Percentiles rank a stretch among this genome's conserved stretches.
Conservation (phyloP, 1,139 yeast genomes). For the Debaryomyces subglobosus region DNA sequence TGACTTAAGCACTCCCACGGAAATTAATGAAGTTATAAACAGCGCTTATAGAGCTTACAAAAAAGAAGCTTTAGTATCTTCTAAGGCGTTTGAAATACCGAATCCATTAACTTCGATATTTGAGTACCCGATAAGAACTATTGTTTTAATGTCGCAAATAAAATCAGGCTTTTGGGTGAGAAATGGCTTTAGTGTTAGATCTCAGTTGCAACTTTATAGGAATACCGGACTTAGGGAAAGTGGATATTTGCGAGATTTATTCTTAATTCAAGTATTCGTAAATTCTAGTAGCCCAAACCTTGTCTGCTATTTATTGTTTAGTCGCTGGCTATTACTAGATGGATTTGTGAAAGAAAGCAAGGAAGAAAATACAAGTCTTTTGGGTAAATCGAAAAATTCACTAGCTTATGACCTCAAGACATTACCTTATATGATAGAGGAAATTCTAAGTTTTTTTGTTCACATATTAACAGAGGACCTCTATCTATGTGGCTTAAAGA, state of each 20-base stretch:
- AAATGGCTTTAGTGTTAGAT: constrained; percentile 67
- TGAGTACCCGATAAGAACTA: constrained; percentile 77
- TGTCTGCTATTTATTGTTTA: constrained; percentile 60
- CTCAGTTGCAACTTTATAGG: constrained; percentile 79
- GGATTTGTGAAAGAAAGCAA: constrained; percentile 16
- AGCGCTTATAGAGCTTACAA: background rate
- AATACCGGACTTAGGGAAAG: constrained; percentile 82
- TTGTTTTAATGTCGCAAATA: constrained; percentile 59
- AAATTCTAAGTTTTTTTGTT: constrained; percentile 71
- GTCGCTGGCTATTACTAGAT: constrained; percentile 72
- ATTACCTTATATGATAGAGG: constrained; percentile 70
- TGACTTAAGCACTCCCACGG: constrained; percentile 28
- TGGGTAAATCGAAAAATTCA: constrained; percentile 1
- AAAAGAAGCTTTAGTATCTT: background rate
- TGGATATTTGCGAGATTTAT: constrained; percentile 78
- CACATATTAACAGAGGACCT: constrained; percentile 70
- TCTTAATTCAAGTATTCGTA: constrained; percentile 68
- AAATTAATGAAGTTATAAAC: constrained; percentile 12
- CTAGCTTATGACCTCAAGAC: constrained; percentile 46
- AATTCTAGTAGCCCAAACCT: constrained; percentile 60
- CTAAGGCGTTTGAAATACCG: constrained; percentile 10
- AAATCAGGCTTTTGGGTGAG: constrained; percentile 65
- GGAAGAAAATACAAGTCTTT: background rate
- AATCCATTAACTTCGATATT: constrained; percentile 40
- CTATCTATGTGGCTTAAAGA: constrained; percentile 54